These are phyloP conservation scores for Wickerhamiella vanderwaltii DNA, from an alignment of 805 yeast species.

Conservation along the genomic window DNA sequence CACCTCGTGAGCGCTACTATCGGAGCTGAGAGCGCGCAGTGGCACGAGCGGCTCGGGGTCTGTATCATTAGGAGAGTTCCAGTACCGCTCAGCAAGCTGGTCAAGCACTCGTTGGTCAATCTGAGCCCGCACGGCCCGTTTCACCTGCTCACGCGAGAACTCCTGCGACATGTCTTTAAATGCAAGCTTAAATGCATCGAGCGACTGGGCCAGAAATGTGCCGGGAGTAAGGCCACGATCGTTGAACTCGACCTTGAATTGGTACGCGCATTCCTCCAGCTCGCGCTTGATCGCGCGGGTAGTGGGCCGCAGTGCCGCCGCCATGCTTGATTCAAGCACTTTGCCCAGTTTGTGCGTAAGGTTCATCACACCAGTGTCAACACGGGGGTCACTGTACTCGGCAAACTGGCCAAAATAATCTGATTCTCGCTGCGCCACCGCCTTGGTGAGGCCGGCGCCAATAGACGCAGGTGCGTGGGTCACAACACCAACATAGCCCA, in stretches of 20 bases:
- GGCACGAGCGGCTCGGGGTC: conserved; percentile 11
- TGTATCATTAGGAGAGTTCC: conserved; percentile 54
- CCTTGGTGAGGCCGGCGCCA: conserved; percentile 36
- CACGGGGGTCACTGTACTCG: conserved; percentile 40
- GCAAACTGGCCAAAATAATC: conserved; percentile 53
- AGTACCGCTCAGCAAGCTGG: conserved; percentile 75
- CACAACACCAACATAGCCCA: conserved; percentile 99
- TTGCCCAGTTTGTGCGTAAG: conserved; percentile 71
- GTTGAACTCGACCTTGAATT: conserved; percentile 91
- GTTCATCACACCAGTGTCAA: conserved; percentile 62
- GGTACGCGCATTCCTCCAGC: conserved; percentile 82
- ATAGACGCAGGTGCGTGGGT: conserved; percentile 26
- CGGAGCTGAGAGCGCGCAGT: conserved; percentile 33
- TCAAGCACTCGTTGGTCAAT: conserved; percentile 84
- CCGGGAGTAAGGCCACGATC: conserved; percentile 91
- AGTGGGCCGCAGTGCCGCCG: conserved; percentile 76
- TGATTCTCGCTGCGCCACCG: conserved; percentile 47
- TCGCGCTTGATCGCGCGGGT: conserved; percentile 76
- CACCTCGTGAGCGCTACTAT: conserved; percentile 43
- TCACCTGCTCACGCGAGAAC: conserved; percentile 73
- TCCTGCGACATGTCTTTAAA: conserved; percentile 76
- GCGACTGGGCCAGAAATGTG: conserved; percentile 81
- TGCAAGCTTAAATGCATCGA: conserved; percentile 73
- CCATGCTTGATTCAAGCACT: conserved; percentile 85
- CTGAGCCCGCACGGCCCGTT: conserved; percentile 64